A percentile compares a stretch with the other conserved stretches of the same genome.
Evolutionary conservation across 2,329 filamentous ascomycete genomes (phyloP).

Genomic region (Penicillium sp.): DNA sequence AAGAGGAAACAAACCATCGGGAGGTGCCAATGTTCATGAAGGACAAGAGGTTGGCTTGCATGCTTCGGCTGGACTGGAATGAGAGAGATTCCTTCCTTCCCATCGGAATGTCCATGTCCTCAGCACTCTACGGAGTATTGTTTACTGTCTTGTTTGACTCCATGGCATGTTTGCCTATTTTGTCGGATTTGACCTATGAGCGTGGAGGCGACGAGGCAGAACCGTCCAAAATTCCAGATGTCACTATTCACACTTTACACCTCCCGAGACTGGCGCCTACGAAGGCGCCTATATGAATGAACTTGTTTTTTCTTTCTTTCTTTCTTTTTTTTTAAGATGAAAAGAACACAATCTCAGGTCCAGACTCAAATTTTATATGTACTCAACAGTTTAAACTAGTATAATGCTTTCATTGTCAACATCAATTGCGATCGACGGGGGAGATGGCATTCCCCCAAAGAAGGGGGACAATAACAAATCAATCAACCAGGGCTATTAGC

Average conservation of each 20-base stretch:
- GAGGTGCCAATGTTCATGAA: background rate
- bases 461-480: slow-evolving; percentile 5
- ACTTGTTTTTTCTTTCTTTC: too few species aligned
- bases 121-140: background rate
- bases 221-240: background rate
- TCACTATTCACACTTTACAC: background rate
- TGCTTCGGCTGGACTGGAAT: slow-evolving; percentile 4
- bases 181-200: background rate
- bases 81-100: slow-evolving; percentile 1
- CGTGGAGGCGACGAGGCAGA: background rate
- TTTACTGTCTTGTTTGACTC: background rate
- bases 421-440: slow-evolving; percentile 2
- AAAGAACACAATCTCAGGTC: background rate
- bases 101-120: slow-evolving; percentile 3
- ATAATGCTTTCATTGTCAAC: background rate
- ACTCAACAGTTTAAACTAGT: background rate
- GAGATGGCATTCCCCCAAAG: background rate
- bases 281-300: background rate
- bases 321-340: background rate
- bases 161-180: background rate
- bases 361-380: background rate
- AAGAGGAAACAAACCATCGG: background rate
- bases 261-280: background rate
- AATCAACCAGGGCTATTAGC: background rate
- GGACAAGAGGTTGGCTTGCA: slow-evolving; percentile 1